These are phyloP conservation scores for Trametes sp. DNA, from an alignment of 1,284 basidiomycete species.

Conservation along the genomic window DNA sequence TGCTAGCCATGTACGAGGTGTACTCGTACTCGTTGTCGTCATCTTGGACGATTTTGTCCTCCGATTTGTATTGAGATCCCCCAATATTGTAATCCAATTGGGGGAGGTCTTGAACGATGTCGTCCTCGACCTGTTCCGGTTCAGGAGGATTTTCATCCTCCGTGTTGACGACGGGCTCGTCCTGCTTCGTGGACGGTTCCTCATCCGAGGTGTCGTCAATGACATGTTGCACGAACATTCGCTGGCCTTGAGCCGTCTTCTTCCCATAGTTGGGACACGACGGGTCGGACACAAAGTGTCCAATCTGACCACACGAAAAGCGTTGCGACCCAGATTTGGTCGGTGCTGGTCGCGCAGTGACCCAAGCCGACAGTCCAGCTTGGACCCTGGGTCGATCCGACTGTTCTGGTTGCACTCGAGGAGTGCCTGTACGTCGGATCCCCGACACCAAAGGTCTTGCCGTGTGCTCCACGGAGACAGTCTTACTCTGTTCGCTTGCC, in stretches of 20 bases:
- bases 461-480: too few relatives aligned
- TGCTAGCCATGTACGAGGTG: too few relatives aligned
- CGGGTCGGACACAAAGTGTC: conserved; percentile 8
- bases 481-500: not conserved
- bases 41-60: not conserved
- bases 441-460: too few relatives aligned
- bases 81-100: conserved; percentile 1
- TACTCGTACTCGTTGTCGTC: not conserved
- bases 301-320: conserved; percentile 2
- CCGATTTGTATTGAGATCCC: conserved; percentile 3
- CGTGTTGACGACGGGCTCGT: not conserved
- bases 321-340: not conserved
- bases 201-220: conserved; percentile 1
- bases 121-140: not conserved
- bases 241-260: not conserved
- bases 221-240: conserved; percentile 9
- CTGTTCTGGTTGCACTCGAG: too few relatives aligned
- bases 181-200: not conserved
- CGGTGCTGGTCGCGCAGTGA: too few relatives aligned
- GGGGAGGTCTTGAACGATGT: not conserved
- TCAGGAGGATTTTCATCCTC: not conserved
- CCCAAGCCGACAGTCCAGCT: not conserved
- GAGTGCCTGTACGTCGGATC: not conserved
- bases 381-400: not conserved
- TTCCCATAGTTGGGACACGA: not conserved